These are phyloP conservation scores for Lipomyces yamadae DNA, from an alignment of 805 yeast species.

Conservation along the genomic window DNA sequence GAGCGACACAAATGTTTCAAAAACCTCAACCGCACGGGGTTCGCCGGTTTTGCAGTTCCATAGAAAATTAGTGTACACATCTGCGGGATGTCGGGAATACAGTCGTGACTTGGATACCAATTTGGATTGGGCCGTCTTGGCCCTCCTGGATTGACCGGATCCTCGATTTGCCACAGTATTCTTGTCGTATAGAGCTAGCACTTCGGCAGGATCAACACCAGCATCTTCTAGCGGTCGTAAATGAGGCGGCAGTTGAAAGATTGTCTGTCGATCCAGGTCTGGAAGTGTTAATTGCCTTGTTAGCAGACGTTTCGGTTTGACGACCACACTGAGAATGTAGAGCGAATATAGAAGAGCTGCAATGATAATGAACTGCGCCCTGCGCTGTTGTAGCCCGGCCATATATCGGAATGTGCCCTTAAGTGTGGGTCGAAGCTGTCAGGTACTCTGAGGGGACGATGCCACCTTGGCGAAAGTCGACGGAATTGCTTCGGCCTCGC, in stretches of 20 bases:
- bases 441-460: not conserved
- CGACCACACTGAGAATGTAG: conserved; percentile 8
- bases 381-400: not conserved
- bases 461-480: not conserved
- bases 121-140: conserved; percentile 6
- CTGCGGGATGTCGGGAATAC: not conserved
- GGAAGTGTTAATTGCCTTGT: conserved; percentile 18
- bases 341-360: conserved; percentile 20
- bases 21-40: conserved; percentile 17
- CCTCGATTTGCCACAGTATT: not conserved
- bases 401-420: not conserved
- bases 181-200: not conserved
- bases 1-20: conserved; percentile 26
- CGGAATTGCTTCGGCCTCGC: not conserved
- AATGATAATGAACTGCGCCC: not conserved
- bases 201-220: not conserved
- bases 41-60: conserved; percentile 18
- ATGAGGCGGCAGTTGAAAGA: conserved; percentile 15
- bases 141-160: conserved; percentile 5
- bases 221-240: conserved; percentile 3
- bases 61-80: conserved; percentile 11
- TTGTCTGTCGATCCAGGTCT: conserved; percentile 20
- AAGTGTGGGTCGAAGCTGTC: not conserved
- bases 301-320: conserved; percentile 21
- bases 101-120: not conserved